Percentiles rank a stretch among this genome's conserved stretches.
phyloP scores from a whole-genome alignment of 495 filamentous ascomycete genomes.

The Penicillium soppii region DNA sequence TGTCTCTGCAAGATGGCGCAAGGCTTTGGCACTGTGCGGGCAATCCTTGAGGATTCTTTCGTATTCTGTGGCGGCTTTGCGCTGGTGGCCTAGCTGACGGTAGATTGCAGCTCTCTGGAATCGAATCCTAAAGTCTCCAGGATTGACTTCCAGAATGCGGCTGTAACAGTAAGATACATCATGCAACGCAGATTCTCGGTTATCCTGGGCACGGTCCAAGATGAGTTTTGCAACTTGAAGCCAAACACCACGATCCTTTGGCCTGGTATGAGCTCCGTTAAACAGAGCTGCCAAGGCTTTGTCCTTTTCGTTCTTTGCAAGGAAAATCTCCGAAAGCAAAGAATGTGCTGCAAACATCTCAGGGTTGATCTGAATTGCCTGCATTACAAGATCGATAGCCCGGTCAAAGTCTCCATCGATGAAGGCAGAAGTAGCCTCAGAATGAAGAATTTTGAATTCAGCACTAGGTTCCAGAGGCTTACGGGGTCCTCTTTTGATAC shows the following conservation, averaged over 20 bases:
- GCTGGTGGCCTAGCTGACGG: constrained; percentile 54
- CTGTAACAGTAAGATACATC: constrained; percentile 68
- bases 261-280: constrained; percentile 69
- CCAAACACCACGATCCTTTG: constrained; percentile 68
- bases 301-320: constrained; percentile 64
- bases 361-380: constrained; percentile 77
- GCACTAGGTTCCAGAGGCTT: constrained; percentile 68
- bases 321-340: constrained; percentile 68
- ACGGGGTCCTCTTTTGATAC: constrained; percentile 62
- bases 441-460: constrained; percentile 71
- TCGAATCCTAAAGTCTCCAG: constrained; percentile 55
- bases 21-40: constrained; percentile 59
- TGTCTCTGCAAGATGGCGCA: constrained; percentile 64
- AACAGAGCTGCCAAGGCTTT: constrained; percentile 67
- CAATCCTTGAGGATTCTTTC: constrained; percentile 56
- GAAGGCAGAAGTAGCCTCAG: constrained; percentile 68
- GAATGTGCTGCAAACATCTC: constrained; percentile 81
- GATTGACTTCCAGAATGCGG: constrained; percentile 62
- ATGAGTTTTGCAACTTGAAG: constrained; percentile 64
- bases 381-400: constrained; percentile 59
- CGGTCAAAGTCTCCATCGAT: constrained; percentile 63
- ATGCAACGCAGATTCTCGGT: constrained; percentile 49
- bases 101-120: constrained; percentile 59
- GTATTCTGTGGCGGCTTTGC: constrained; percentile 62
- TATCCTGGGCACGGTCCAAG: constrained; percentile 58